Conservation (phyloP, 768 basidiomycete genomes). For the Obba rivulosa region DNA sequence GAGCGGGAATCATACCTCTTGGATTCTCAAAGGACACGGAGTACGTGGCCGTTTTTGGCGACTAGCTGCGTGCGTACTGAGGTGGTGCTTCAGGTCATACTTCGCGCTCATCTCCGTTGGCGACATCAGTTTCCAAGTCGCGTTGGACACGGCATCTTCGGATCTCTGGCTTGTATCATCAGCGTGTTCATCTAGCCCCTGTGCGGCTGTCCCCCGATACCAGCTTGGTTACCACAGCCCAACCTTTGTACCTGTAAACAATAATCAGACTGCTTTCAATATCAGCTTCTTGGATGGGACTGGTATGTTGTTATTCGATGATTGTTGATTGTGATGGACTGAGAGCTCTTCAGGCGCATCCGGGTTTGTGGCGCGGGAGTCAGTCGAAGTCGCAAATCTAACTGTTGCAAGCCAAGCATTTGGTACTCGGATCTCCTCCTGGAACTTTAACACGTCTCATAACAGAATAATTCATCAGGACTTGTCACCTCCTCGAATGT, state of each 20-base stretch:
- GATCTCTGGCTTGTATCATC: conserved; percentile 71
- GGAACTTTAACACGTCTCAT: background rate
- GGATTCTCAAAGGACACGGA: background rate
- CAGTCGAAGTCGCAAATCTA: conserved; percentile 53
- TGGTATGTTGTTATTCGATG: conserved; percentile 36
- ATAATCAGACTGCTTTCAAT: conserved; percentile 55
- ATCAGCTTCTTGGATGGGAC: conserved; percentile 66
- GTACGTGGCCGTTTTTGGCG: background rate
- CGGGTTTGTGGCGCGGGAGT: conserved; percentile 69
- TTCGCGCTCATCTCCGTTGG: conserved; percentile 58
- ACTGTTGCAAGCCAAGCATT: conserved; percentile 58
- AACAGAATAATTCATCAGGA: conserved; percentile 31
- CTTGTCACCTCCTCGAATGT: conserved; percentile 60
- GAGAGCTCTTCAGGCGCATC: conserved; percentile 41
- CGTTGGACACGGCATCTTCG: conserved; percentile 70
- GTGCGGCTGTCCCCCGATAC: conserved; percentile 60
- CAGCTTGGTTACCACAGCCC: conserved; percentile 63
- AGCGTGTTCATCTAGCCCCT: conserved; percentile 48
- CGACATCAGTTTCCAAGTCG: conserved; percentile 59
- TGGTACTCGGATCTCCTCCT: conserved; percentile 39
- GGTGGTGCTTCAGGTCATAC: conserved; percentile 48
- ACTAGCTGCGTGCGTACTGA: background rate
- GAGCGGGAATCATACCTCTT: background rate
- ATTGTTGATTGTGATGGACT: background rate
- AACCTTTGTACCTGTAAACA: conserved; percentile 55